Percentiles rank a stretch among this genome's conserved stretches.
Conservation (phyloP, 257 asterid species). For the Orobanche coerulescens region DNA sequence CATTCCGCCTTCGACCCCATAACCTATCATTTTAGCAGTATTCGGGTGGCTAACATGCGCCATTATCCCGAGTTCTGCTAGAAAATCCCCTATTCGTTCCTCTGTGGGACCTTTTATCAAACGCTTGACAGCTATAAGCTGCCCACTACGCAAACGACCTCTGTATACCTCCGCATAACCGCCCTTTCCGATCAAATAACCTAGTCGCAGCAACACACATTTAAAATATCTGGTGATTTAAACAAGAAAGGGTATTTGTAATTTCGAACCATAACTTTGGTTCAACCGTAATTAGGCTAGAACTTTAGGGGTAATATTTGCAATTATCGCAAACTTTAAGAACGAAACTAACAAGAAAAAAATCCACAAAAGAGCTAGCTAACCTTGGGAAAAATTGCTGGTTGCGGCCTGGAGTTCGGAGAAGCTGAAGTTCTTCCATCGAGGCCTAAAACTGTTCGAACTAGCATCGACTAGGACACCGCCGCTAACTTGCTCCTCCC, state of each 20-base stretch:
- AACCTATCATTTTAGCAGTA: conserved; percentile 85
- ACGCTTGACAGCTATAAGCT: conserved; percentile 76
- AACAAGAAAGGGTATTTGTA: neutral
- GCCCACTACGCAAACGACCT: conserved; percentile 64
- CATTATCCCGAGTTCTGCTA: conserved; percentile 93
- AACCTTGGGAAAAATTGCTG: conserved; percentile 65
- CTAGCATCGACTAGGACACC: conserved; percentile 35
- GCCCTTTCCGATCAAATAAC: conserved; percentile 77
- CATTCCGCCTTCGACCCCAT: conserved; percentile 88
- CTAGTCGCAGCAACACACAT: conserved; percentile 22
- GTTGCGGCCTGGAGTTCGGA: conserved; percentile 75
- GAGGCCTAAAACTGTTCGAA: conserved; percentile 74
- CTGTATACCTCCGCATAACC: conserved; percentile 90
- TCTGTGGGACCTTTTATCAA: conserved; percentile 53
- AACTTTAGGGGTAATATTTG: neutral
- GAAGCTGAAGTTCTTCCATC: conserved; percentile 66
- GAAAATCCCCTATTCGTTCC: conserved; percentile 66
- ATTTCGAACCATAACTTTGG: neutral
- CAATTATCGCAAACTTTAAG: neutral
- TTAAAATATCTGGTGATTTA: neutral
- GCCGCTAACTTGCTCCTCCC: conserved; percentile 42
- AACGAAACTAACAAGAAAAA: neutral
- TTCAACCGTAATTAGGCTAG: neutral
- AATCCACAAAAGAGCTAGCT: conserved; percentile 5
- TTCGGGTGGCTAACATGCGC: conserved; percentile 92